Conservation (phyloP, 2,329 filamentous ascomycete species). For the Colletotrichum musae region DNA sequence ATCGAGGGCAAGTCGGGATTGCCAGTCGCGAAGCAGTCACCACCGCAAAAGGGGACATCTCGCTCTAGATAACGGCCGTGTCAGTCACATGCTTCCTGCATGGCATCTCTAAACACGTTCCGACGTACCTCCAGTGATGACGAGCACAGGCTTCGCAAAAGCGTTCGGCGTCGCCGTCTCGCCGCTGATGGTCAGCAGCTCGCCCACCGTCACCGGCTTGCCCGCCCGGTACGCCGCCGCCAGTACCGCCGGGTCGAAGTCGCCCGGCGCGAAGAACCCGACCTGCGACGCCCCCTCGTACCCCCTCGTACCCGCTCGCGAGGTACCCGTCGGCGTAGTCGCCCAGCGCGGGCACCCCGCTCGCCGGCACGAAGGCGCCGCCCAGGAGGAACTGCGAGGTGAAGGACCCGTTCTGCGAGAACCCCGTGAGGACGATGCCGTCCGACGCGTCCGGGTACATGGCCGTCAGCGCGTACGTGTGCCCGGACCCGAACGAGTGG, state of each 20-base stretch:
- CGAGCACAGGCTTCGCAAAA: slow-evolving; percentile 69
- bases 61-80: slow-evolving; percentile 48
- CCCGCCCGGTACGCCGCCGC: slow-evolving; percentile 60
- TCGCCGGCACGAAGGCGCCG: slow-evolving; percentile 63
- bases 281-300: slow-evolving; percentile 64
- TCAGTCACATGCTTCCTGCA: not conserved
- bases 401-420: slow-evolving; percentile 64
- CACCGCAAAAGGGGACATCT: slow-evolving; percentile 73
- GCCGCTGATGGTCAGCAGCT: slow-evolving; percentile 69
- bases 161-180: slow-evolving; percentile 50
- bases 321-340: slow-evolving; percentile 67
- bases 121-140: slow-evolving; percentile 69
- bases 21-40: slow-evolving; percentile 67
- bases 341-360: slow-evolving; percentile 47
- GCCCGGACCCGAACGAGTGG: slow-evolving; percentile 74
- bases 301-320: slow-evolving; percentile 59
- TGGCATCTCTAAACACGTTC: too few relatives aligned
- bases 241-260: slow-evolving; percentile 70
- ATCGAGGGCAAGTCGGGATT: slow-evolving; percentile 56
- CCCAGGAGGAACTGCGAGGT: slow-evolving; percentile 58
- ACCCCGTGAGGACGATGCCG: slow-evolving; percentile 73
- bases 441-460: slow-evolving; percentile 68
- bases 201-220: slow-evolving; percentile 71
- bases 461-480: slow-evolving; percentile 69
- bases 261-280: slow-evolving; percentile 65